phyloP scores from a whole-genome alignment of 1,139 yeast species.

The Scheffersomyces segobiensis region DNA sequence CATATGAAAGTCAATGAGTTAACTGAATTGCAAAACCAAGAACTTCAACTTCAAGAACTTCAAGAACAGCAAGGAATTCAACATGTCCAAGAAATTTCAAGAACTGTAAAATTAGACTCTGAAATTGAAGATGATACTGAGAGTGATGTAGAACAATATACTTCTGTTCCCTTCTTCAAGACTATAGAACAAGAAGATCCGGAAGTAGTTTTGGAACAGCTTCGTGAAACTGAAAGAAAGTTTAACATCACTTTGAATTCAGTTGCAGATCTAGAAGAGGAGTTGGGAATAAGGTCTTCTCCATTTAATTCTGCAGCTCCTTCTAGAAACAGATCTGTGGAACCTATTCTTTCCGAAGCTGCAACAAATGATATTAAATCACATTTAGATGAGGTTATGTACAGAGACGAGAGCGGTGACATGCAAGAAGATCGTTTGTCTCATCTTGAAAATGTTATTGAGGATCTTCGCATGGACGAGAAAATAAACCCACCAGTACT shows the following conservation, averaged over 20 bases:
- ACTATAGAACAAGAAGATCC: conserved; percentile 36
- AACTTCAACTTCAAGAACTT: neutral
- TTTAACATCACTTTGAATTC: conserved; percentile 34
- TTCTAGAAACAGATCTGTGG: conserved; percentile 1
- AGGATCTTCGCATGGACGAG: neutral
- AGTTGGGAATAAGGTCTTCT: conserved; percentile 11
- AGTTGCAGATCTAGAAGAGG: conserved; percentile 28
- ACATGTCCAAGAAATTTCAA: neutral
- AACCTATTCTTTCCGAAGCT: neutral
- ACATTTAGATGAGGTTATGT: neutral
- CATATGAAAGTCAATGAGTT: neutral
- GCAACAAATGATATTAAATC: neutral
- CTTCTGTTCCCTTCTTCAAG: conserved; percentile 26
- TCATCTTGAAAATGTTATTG: neutral
- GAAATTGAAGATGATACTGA: conserved; percentile 4
- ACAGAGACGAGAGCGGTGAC: neutral
- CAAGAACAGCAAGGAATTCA: neutral
- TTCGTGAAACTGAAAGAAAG: conserved; percentile 33
- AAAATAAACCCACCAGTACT: neutral
- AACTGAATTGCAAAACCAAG: neutral
- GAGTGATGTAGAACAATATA: neutral
- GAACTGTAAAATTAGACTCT: neutral
- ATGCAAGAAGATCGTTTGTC: neutral
- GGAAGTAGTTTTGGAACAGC: conserved; percentile 25
- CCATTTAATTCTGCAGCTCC: conserved; percentile 1